phyloP scores from a whole-genome alignment of 306 rosid species.

The Cicer chorassanicum region DNA sequence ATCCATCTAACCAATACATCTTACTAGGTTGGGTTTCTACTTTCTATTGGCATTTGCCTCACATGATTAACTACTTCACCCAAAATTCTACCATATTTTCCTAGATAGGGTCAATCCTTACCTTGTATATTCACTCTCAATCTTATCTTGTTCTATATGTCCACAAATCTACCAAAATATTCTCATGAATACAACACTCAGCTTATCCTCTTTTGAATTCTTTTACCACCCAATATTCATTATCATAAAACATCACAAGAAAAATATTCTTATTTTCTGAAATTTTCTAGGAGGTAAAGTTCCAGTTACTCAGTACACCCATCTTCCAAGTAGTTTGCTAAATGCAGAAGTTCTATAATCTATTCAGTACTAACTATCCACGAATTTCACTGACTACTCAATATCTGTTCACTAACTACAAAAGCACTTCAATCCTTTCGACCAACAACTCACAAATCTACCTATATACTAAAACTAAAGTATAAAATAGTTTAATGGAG shows the following conservation, averaged over 20 bases:
- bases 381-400: conserved; percentile 12
- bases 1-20: not conserved
- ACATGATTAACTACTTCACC: conserved; percentile 1
- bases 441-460: not conserved
- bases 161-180: conserved; percentile 7
- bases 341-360: conserved; percentile 17
- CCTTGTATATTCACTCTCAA: not conserved
- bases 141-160: not conserved
- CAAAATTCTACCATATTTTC: not conserved
- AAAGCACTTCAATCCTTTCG: conserved; percentile 28
- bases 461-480: not conserved
- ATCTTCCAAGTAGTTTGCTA: not conserved
- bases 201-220: not conserved
- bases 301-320: not conserved
- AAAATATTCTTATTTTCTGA: conserved; percentile 21
- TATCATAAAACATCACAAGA: not conserved
- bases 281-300: conserved; percentile 1
- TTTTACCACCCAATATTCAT: not conserved
- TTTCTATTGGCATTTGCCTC: conserved; percentile 5
- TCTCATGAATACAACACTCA: not conserved
- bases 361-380: conserved; percentile 3
- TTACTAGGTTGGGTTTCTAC: not conserved
- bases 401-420: conserved; percentile 16
- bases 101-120: not conserved
- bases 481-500: no score